Evolutionary conservation across 108 stramenopile species (phyloP).

Genomic region (Pseudonitzschia multistriata): DNA sequence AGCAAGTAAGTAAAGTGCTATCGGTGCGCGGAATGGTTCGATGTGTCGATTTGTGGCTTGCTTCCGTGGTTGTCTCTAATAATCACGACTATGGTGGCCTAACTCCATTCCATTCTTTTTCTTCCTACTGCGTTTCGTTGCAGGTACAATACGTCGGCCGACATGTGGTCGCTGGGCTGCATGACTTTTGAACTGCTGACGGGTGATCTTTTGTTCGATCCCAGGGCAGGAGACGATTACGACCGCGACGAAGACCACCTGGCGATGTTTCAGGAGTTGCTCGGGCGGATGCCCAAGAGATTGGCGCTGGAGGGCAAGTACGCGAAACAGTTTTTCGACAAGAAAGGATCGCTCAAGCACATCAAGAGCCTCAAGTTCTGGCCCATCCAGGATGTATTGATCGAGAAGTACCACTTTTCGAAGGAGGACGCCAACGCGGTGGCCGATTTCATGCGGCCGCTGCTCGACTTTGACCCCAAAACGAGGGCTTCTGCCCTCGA

Average conservation of each 20-base stretch:
- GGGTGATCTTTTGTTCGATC: constrained; percentile 97
- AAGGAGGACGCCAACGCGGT: constrained; percentile 79
- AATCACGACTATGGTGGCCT: not conserved
- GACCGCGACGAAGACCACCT: constrained; percentile 98
- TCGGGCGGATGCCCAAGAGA: constrained; percentile 94
- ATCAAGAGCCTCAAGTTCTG: constrained; percentile 97
- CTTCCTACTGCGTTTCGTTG: not conserved
- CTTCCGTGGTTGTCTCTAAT: too few species aligned
- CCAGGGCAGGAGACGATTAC: constrained; percentile 87
- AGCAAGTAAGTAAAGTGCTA: constrained; percentile 66
- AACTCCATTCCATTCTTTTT: not conserved
- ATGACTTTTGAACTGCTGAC: constrained; percentile 97
- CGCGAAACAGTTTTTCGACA: constrained; percentile 94
- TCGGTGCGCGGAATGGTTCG: not conserved
- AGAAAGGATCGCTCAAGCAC: constrained; percentile 94
- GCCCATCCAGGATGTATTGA: constrained; percentile 91
- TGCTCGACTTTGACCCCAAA: constrained; percentile 86
- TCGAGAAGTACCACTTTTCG: constrained; percentile 88
- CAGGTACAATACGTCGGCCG: constrained; percentile 92
- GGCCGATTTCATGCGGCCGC: constrained; percentile 80
- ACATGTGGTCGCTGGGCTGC: constrained; percentile 98
- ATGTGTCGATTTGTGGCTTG: not conserved
- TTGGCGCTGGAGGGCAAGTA: constrained; percentile 86
- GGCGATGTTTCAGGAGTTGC: constrained; percentile 97
- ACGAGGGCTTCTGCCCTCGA: constrained; percentile 80